A percentile compares a stretch with the other conserved stretches of the same genome.
Conservation (phyloP, 2,329 filamentous ascomycete species). For the Epichloe hybrida region DNA sequence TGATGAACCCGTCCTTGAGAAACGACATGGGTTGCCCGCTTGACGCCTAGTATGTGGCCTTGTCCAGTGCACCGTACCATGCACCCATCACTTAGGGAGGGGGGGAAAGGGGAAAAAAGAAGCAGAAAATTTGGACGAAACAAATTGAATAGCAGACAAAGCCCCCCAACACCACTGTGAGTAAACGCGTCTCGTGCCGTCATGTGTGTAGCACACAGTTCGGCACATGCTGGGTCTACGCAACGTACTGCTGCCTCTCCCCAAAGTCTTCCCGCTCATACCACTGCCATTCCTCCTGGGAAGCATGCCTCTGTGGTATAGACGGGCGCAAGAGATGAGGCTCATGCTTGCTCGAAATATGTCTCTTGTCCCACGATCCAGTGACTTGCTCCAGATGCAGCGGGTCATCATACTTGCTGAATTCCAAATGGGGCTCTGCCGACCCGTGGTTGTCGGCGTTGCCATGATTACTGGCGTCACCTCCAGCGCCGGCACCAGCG, state of each 20-base stretch:
- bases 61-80: not conserved
- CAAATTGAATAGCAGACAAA: not conserved
- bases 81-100: not conserved
- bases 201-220: no score
- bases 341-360: not conserved
- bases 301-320: constrained; percentile 2
- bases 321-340: not conserved
- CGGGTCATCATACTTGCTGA: not conserved
- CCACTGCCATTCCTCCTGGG: constrained; percentile 20
- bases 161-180: no score
- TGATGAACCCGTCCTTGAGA: not conserved
- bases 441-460: constrained; percentile 8
- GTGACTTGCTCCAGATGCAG: not conserved
- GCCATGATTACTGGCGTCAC: not conserved
- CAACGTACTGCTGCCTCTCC: constrained; percentile 12
- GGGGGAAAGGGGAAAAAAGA: rapidly evolving
- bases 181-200: not conserved
- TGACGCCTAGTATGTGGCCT: not conserved
- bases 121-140: no score
- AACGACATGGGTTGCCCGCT: not conserved
- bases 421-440: not conserved
- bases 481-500: no score
- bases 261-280: constrained; percentile 21
- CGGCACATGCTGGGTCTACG: constrained; percentile 19
- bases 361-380: not conserved